Evolutionary conservation across 768 basidiomycete genomes (phyloP).

Genomic region (Podaxis pistillaris): DNA sequence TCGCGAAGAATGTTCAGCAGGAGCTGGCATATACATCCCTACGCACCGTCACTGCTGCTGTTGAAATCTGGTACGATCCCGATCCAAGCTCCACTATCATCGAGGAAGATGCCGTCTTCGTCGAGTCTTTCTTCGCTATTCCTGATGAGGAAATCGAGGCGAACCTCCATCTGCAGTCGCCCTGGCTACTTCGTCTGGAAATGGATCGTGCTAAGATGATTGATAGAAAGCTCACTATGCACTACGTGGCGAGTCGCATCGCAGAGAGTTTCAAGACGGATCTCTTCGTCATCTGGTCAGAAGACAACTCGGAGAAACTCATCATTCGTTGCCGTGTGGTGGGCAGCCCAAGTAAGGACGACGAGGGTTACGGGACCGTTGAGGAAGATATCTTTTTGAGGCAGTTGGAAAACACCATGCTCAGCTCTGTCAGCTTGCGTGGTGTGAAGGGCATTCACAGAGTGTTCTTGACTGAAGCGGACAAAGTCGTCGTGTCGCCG

Average conservation of each 20-base stretch:
- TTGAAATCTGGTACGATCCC: conserved; percentile 98
- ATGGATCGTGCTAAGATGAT: conserved; percentile 98
- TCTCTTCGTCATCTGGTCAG: conserved; percentile 97
- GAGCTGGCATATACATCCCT: conserved; percentile 93
- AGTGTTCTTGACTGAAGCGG: conserved; percentile 91
- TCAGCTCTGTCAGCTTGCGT: conserved; percentile 91
- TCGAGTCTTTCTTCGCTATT: conserved; percentile 99
- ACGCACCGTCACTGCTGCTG: conserved; percentile 89
- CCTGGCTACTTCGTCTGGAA: conserved; percentile 96
- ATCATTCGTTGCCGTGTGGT: conserved; percentile 95
- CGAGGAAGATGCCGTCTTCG: conserved; percentile 93
- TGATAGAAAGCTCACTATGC: conserved; percentile 94
- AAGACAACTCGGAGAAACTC: conserved; percentile 97
- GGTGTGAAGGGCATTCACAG: conserved; percentile 89
- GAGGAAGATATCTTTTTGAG: conserved; percentile 97
- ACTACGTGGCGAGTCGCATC: conserved; percentile 90
- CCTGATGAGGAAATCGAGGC: conserved; percentile 95
- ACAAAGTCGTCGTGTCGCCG: conserved; percentile 62
- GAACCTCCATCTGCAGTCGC: conserved; percentile 89
- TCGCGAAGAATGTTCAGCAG: conserved; percentile 88
- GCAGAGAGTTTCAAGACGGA: conserved; percentile 94
- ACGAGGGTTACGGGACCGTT: conserved; percentile 67
- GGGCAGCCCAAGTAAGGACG: conserved; percentile 82
- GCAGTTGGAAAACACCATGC: conserved; percentile 94
- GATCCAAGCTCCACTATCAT: conserved; percentile 90